A percentile compares a stretch with the other conserved stretches of the same genome.
These are phyloP conservation scores for Lentinula aciculospora DNA, from an alignment of 768 basidiomycete genomes.

Conservation along the genomic window DNA sequence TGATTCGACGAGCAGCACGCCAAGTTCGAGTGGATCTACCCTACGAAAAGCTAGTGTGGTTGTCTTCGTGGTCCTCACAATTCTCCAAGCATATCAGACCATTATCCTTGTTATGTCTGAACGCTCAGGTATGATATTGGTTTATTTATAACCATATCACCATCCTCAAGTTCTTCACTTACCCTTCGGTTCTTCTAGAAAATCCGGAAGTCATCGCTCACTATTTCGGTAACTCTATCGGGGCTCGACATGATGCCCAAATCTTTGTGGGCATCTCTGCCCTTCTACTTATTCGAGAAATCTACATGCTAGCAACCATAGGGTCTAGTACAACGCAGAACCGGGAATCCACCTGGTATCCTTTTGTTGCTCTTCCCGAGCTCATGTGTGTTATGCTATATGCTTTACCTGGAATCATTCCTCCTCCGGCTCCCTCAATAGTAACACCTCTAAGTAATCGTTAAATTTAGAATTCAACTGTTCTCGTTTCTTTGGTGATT, in stretches of 20 bases:
- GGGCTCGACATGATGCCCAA: constrained; percentile 21
- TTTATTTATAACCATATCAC: background rate
- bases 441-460: background rate
- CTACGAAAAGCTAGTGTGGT: constrained; percentile 27
- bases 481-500: no score
- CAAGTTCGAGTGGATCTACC: constrained; percentile 14
- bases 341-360: constrained; percentile 36
- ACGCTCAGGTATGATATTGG: background rate
- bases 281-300: constrained; percentile 33
- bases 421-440: constrained; percentile 7
- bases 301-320: constrained; percentile 28
- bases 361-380: constrained; percentile 33
- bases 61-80: constrained; percentile 32
- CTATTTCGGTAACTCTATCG: constrained; percentile 12
- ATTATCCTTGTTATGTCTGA: constrained; percentile 12
- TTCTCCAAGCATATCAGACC: constrained; percentile 26
- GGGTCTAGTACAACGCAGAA: constrained; percentile 18
- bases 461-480: no score
- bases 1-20: constrained; percentile 12
- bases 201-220: background rate
- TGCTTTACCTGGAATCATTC: constrained; percentile 27
- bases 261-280: constrained; percentile 28
- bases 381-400: constrained; percentile 29
- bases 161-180: constrained; percentile 1
- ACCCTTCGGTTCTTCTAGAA: background rate